A percentile compares a stretch with the other conserved stretches of the same genome.
These are phyloP conservation scores for Smithsoniella earleae DNA, from an alignment of 163 green algal genomes.

Conservation along the genomic window DNA sequence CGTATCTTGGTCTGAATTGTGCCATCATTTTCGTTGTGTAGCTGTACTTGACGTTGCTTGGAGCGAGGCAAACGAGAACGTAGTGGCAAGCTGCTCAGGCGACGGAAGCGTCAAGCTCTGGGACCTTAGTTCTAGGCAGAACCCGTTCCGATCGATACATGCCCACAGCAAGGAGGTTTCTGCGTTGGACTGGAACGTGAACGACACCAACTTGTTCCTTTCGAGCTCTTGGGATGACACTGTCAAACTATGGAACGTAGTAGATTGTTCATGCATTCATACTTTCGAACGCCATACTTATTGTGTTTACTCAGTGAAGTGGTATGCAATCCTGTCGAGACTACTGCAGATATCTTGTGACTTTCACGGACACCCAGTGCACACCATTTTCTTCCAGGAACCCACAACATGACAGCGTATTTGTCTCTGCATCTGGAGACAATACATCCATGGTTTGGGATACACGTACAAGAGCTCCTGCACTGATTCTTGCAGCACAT, in stretches of 20 bases:
- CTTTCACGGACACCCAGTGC: no score
- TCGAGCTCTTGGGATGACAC: conserved; percentile 83
- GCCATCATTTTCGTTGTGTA: conserved; percentile 51
- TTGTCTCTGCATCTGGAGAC: conserved; percentile 86
- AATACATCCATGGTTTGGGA: conserved; percentile 83
- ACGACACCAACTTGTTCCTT: conserved; percentile 73
- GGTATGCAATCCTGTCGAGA: conserved; percentile 44
- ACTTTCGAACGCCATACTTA: conserved; percentile 92
- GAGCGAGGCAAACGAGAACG: conserved; percentile 92
- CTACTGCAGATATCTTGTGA: no score
- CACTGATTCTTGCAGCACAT: conserved; percentile 73
- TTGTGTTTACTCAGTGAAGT: conserved; percentile 90
- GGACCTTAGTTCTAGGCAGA: conserved; percentile 71
- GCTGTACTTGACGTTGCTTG: conserved; percentile 84
- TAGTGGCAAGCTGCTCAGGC: conserved; percentile 75
- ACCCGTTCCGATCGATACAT: conserved; percentile 75
- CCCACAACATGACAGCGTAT: conserved; percentile 74
- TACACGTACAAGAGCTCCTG: conserved; percentile 58
- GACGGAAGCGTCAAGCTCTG: conserved; percentile 93
- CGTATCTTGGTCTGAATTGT: conserved; percentile 47
- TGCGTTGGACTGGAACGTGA: conserved; percentile 65
- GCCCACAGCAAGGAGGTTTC: conserved; percentile 84
- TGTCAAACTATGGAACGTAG: conserved; percentile 77
- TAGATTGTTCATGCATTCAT: conserved; percentile 48
- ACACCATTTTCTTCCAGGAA: conserved; percentile 49